Conservation (phyloP, 2,329 filamentous ascomycete genomes). For the Sarocladiaceae sp. region DNA sequence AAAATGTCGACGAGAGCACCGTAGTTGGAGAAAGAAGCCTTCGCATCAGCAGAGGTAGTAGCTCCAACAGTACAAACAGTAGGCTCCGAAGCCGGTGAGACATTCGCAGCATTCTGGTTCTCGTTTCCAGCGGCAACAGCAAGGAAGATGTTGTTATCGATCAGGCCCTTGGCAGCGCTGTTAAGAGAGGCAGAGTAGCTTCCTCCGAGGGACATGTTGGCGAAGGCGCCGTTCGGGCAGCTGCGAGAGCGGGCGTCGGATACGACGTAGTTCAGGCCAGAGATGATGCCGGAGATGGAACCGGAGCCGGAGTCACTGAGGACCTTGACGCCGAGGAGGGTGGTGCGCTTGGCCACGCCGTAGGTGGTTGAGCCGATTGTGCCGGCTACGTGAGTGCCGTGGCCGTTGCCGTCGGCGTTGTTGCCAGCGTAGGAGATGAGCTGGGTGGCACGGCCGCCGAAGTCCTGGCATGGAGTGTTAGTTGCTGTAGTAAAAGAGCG, state of each 20-base stretch:
- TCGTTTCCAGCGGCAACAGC: slow-evolving; percentile 54
- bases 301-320: slow-evolving; percentile 33
- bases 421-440: slow-evolving; percentile 33
- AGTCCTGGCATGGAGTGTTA: slow-evolving; percentile 22
- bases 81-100: slow-evolving; percentile 40
- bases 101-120: slow-evolving; percentile 35
- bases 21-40: slow-evolving; percentile 46
- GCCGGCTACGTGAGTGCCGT: slow-evolving; percentile 44
- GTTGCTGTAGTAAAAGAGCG: slow-evolving; percentile 14
- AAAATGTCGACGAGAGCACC: slow-evolving; percentile 43
- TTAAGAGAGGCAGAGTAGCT: slow-evolving; percentile 39
- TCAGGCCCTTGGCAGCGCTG: slow-evolving; percentile 38
- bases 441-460: slow-evolving; percentile 37
- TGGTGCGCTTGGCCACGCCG: slow-evolving; percentile 42
- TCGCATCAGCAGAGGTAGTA: slow-evolving; percentile 29
- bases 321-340: slow-evolving; percentile 41
- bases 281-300: slow-evolving; percentile 35
- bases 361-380: slow-evolving; percentile 37
- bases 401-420: slow-evolving; percentile 38
- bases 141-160: slow-evolving; percentile 42
- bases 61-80: slow-evolving; percentile 48
- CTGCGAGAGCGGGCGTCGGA: slow-evolving; percentile 27
- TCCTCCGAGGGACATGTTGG: slow-evolving; percentile 54
- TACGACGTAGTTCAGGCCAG: slow-evolving; percentile 39
- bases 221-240: slow-evolving; percentile 40